Percentiles rank a stretch among this genome's conserved stretches.
Conservation (phyloP, 108 stramenopile genomes). For the Cyclostephanos tholiformis region DNA sequence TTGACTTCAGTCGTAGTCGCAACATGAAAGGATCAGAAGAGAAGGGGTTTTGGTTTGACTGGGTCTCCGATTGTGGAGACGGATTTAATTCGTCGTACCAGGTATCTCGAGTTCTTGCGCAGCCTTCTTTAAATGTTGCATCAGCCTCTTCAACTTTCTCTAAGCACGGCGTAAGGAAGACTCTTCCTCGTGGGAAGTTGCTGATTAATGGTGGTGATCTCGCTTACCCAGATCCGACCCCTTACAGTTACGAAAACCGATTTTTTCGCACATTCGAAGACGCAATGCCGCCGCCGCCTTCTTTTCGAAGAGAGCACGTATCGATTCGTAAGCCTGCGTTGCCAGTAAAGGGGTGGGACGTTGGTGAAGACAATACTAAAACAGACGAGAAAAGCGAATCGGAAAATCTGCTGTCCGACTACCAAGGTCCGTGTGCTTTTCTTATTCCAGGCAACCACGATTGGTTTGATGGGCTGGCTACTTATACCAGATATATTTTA, state of each 20-base stretch:
- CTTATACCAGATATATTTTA: slow-evolving; percentile 61
- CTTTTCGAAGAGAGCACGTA: slow-evolving; percentile 54
- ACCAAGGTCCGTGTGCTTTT: slow-evolving; percentile 34
- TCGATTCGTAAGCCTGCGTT: slow-evolving; percentile 57
- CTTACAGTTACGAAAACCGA: slow-evolving; percentile 53
- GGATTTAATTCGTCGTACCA: slow-evolving; percentile 69
- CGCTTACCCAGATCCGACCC: slow-evolving; percentile 63
- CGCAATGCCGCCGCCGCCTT: slow-evolving; percentile 60
- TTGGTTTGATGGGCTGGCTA: slow-evolving; percentile 71
- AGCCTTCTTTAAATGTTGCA: slow-evolving; percentile 51
- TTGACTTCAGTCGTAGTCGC: slow-evolving; percentile 36
- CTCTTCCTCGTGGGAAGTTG: slow-evolving; percentile 57
- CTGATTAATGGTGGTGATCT: slow-evolving; percentile 72
- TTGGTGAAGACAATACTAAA: not conserved
- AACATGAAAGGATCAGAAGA: slow-evolving; percentile 13
- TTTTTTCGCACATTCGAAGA: slow-evolving; percentile 72
- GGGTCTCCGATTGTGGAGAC: slow-evolving; percentile 66
- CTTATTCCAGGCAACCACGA: slow-evolving; percentile 68
- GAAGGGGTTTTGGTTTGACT: slow-evolving; percentile 64
- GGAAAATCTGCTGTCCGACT: slow-evolving; percentile 12
- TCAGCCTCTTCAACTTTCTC: slow-evolving; percentile 12
- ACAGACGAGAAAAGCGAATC: slow-evolving; percentile 15
- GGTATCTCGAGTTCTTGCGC: slow-evolving; percentile 59
- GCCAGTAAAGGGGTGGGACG: slow-evolving; percentile 55
- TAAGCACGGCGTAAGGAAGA: slow-evolving; percentile 9